phyloP scores from a whole-genome alignment of 2,329 filamentous ascomycete genomes.

The Fusarium bulbicola region DNA sequence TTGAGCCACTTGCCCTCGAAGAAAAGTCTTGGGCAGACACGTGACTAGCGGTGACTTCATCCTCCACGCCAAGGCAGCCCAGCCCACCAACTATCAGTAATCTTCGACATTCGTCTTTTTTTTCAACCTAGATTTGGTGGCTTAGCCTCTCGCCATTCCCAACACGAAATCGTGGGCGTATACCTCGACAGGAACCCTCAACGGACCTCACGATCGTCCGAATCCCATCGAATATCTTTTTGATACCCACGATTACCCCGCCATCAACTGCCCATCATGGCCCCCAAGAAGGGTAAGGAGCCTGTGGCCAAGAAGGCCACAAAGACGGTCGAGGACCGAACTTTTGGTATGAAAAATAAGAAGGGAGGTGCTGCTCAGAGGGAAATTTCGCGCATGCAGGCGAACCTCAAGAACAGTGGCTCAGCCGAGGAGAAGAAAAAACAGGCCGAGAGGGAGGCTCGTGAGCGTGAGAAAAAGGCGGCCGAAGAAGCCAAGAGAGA shows the following conservation, averaged over 20 bases:
- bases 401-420: conserved; percentile 77
- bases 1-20: conserved; percentile 1
- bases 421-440: conserved; percentile 89
- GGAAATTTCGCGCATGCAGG: conserved; percentile 84
- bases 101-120: conserved; percentile 39
- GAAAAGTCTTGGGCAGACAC: conserved; percentile 34
- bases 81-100: conserved; percentile 43
- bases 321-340: conserved; percentile 88
- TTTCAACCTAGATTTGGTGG: conserved; percentile 21
- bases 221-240: conserved; percentile 11
- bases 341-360: conserved; percentile 99
- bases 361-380: conserved; percentile 92
- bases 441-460: conserved; percentile 70
- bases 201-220: conserved; percentile 3
- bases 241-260: conserved; percentile 39
- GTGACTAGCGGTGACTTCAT: conserved; percentile 44
- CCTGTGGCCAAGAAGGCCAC: conserved; percentile 64
- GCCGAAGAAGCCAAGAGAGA: conserved; percentile 86
- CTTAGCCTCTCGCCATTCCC: conserved; percentile 21
- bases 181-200: background rate
- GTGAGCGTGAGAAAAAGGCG: conserved; percentile 89
- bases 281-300: conserved; percentile 73
- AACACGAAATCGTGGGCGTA: conserved; percentile 15
- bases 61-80: conserved; percentile 39
- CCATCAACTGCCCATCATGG: conserved; percentile 65